A percentile compares a stretch with the other conserved stretches of the same genome.
These are phyloP conservation scores for Ogataea methylovora DNA, from an alignment of 805 yeast species.

Conservation along the genomic window DNA sequence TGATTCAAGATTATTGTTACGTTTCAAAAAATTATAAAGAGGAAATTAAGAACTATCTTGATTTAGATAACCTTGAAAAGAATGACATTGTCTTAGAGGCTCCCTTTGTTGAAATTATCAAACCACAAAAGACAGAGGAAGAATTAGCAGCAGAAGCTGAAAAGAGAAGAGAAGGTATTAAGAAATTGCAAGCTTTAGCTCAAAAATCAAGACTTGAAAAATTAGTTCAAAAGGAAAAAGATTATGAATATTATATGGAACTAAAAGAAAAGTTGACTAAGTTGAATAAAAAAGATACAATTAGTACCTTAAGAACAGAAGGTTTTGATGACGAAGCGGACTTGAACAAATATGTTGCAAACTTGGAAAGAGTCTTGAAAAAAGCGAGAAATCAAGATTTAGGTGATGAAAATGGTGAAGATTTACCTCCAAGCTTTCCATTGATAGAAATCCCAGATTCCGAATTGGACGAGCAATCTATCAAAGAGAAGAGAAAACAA, in stretches of 20 bases:
- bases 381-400: constrained; percentile 58
- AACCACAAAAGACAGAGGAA: constrained; percentile 73
- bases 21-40: constrained; percentile 59
- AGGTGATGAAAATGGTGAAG: constrained; percentile 44
- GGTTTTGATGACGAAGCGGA: constrained; percentile 75
- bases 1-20: constrained; percentile 74
- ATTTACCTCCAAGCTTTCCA: constrained; percentile 54
- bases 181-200: constrained; percentile 88
- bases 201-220: constrained; percentile 77
- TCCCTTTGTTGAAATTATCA: constrained; percentile 61
- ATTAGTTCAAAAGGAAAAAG: constrained; percentile 71
- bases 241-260: constrained; percentile 59
- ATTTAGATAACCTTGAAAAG: constrained; percentile 53
- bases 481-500: constrained; percentile 84
- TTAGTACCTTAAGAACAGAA: constrained; percentile 53
- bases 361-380: constrained; percentile 62
- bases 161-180: constrained; percentile 77
- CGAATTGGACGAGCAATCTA: constrained; percentile 67
- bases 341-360: constrained; percentile 55
- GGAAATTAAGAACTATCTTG: constrained; percentile 52
- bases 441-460: constrained; percentile 80
- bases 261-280: constrained; percentile 44
- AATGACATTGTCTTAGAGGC: constrained; percentile 80
- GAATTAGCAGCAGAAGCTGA: constrained; percentile 73
- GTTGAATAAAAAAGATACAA: constrained; percentile 45